Percentiles rank a stretch among this genome's conserved stretches.
Evolutionary conservation across 371 early-diverging fungal species (phyloP).

Genomic region (Mortierella sp.): DNA sequence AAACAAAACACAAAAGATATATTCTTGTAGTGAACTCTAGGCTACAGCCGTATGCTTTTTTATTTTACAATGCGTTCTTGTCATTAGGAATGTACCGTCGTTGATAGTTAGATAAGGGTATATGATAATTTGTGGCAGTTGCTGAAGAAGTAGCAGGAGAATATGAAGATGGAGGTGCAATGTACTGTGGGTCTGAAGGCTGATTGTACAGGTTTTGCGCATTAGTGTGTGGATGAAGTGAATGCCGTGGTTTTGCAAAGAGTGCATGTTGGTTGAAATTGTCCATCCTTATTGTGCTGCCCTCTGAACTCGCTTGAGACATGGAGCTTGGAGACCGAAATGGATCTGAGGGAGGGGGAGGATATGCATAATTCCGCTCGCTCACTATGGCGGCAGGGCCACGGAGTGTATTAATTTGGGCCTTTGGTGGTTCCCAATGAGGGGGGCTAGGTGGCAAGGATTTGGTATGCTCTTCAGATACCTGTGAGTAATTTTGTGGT

Average conservation of each 20-base stretch:
- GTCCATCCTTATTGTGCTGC: background rate
- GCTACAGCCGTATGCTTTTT: no score
- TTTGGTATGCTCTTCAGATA: background rate
- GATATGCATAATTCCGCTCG: background rate
- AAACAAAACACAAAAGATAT: no score
- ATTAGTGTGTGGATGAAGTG: background rate
- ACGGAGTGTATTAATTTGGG: no score
- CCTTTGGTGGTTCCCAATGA: no score
- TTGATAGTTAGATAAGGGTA: background rate
- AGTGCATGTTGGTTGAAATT: background rate
- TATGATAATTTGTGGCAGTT: background rate
- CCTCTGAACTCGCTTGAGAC: background rate
- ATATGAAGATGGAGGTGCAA: background rate
- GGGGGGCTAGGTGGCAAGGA: no score
- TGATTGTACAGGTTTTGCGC: background rate
- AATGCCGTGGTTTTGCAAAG: background rate
- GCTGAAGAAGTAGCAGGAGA: background rate
- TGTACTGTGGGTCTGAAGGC: background rate
- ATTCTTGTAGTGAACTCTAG: no score
- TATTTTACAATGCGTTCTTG: no score
- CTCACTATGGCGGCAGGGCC: no score
- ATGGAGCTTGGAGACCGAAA: background rate
- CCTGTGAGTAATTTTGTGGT: no score
- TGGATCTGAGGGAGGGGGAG: background rate
- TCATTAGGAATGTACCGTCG: background rate